Evolutionary conservation across 225 moss, liverwort and hornwort genomes (phyloP), one percentile per base, ranked within the genome.

Genomic region (Pseudisothecium myosuroides): DNA sequence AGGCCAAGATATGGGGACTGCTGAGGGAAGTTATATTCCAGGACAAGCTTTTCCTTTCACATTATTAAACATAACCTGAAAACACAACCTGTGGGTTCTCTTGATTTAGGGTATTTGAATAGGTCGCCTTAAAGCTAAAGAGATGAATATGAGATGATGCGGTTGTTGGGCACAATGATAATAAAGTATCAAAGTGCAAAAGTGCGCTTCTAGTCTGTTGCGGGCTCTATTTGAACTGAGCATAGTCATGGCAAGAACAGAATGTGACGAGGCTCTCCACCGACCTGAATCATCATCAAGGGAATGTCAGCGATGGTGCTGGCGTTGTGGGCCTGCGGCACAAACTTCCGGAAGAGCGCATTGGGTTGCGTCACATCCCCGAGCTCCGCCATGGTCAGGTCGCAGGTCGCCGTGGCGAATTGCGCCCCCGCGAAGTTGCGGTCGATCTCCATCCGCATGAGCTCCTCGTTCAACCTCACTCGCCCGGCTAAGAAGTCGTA

Each of bases 351-450:
- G 86, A 94, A 99, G 7, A 93, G 80, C 9, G 92, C 92, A 66
- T 97, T 96, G n/a, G 95, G 97, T 22, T 89, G 77, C 6, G 95
- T 81, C 24, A 99, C 95, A 50, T 99, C 97, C 3, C 99, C 99
- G 69, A 99, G 93, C 85, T 97, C 95, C 29, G 89, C 80, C 88
- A 99, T 83, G 56, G 93, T 91, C 26, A 93, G 92, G 43, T 90
- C 95, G 64, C 96, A 96, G 7, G 90, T 88, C 60, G 95, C 96
- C 22, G 92, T 91, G 21, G 86, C 21, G 64, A 99, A 91, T 74
- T 99, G 94, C 36, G 91, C 96, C 68, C 99, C 99, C 3, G 92
- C 94, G 32, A 83, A 86, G 90, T 95, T 99, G 85, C 95, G 94
- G 66, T 96, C 92, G 49, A 99, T 95, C 83, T 97, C 96, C 88